phyloP scores from a whole-genome alignment of 2,329 filamentous ascomycete genomes.

The Botrytis paeoniae region DNA sequence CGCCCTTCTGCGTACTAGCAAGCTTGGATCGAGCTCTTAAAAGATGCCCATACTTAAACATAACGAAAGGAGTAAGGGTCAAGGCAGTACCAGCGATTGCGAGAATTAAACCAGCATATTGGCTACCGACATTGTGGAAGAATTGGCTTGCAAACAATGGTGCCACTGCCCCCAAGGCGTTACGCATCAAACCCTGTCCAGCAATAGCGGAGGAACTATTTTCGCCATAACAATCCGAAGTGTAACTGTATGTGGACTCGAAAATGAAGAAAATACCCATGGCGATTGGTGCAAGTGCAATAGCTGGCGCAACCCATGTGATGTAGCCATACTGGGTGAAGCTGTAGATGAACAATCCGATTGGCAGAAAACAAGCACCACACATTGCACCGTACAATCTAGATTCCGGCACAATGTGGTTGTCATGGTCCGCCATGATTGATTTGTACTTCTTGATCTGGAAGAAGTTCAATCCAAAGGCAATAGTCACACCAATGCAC shows the following conservation, averaged over 20 bases:
- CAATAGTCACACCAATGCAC: constrained; percentile 39
- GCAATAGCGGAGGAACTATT: constrained; percentile 18
- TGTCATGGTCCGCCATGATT: background rate
- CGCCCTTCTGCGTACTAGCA: constrained; percentile 38
- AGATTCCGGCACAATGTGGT: constrained; percentile 56
- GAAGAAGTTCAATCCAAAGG: constrained; percentile 12
- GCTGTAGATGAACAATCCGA: constrained; percentile 68
- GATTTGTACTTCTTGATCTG: constrained; percentile 14
- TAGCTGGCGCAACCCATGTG: constrained; percentile 17
- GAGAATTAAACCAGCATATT: constrained; percentile 18
- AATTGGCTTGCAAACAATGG: constrained; percentile 20
- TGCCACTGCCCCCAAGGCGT: constrained; percentile 16
- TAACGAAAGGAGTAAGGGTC: constrained; percentile 15
- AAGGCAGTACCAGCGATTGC: constrained; percentile 13
- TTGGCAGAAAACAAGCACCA: constrained; percentile 68
- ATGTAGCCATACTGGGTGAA: constrained; percentile 44
- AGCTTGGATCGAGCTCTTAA: constrained; percentile 47
- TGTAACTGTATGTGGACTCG: constrained; percentile 18
- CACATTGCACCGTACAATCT: constrained; percentile 78
- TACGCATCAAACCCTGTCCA: constrained; percentile 19
- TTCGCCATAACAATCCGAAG: constrained; percentile 19
- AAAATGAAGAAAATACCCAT: constrained; percentile 21
- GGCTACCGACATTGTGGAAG: constrained; percentile 18
- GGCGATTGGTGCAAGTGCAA: constrained; percentile 14
- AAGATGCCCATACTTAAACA: constrained; percentile 19